These are phyloP conservation scores for Neonectria magnoliae DNA, from an alignment of 2,329 filamentous ascomycete species.

Conservation along the genomic window DNA sequence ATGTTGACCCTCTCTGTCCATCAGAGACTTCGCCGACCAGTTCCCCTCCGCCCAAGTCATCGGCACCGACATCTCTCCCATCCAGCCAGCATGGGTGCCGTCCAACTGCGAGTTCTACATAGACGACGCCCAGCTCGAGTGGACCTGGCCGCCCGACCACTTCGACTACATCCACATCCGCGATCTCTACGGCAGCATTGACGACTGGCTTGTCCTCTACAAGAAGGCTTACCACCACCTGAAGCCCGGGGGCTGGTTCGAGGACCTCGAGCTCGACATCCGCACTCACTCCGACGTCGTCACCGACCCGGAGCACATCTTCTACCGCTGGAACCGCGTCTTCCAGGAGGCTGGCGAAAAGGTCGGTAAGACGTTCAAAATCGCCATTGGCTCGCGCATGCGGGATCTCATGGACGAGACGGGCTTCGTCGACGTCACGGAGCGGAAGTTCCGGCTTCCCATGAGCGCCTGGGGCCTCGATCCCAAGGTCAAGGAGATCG, in stretches of 20 bases:
- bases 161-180: slow-evolving; percentile 31
- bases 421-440: slow-evolving; percentile 26
- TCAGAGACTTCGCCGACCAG: slow-evolving; percentile 26
- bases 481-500: slow-evolving; percentile 27
- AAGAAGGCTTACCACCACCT: slow-evolving; percentile 16
- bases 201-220: slow-evolving; percentile 27
- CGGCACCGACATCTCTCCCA: slow-evolving; percentile 26
- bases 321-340: slow-evolving; percentile 26
- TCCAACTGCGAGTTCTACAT: slow-evolving; percentile 22
- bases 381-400: slow-evolving; percentile 29
- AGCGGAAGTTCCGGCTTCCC: slow-evolving; percentile 26
- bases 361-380: slow-evolving; percentile 29
- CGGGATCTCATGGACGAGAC: slow-evolving; percentile 20
- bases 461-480: slow-evolving; percentile 26
- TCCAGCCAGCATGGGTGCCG: slow-evolving; percentile 21
- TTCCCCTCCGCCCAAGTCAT: slow-evolving; percentile 26
- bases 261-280: slow-evolving; percentile 27
- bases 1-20: not conserved
- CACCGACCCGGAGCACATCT: slow-evolving; percentile 25
- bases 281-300: slow-evolving; percentile 26
- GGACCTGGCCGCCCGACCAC: slow-evolving; percentile 25
- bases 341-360: slow-evolving; percentile 29
- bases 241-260: slow-evolving; percentile 28
- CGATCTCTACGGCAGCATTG: slow-evolving; percentile 27
- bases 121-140: slow-evolving; percentile 24